Conservation (phyloP, 257 asterid genomes). For the Fraxinus quadrangulata region DNA sequence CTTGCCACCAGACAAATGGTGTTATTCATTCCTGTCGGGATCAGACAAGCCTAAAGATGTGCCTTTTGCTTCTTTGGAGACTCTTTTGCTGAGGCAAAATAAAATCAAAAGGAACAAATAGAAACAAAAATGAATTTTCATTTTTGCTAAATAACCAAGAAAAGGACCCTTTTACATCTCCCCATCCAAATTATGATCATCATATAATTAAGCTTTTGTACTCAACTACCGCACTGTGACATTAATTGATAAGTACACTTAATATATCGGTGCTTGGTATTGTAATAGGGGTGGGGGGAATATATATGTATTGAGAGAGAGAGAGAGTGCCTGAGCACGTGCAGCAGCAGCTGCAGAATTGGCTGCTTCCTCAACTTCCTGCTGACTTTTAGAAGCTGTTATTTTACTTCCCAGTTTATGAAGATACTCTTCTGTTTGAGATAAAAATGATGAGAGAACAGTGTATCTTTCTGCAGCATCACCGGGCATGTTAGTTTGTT, state of each 20-base stretch:
- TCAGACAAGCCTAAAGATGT: background rate
- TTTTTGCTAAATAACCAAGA: background rate
- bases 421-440: conserved; percentile 96
- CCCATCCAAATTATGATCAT: background rate
- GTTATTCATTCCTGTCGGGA: background rate
- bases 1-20: background rate
- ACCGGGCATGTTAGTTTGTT: conserved; percentile 77
- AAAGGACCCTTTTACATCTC: background rate
- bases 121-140: background rate
- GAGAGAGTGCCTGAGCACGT: conserved; percentile 70
- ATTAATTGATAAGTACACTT: background rate
- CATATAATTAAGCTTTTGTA: too few relatives aligned
- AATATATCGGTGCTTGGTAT: background rate
- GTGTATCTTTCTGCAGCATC: conserved; percentile 99
- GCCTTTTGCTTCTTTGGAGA: background rate
- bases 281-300: too few relatives aligned
- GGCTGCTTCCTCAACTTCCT: conserved; percentile 98
- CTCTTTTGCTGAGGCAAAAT: background rate
- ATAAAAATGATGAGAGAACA: conserved; percentile 85
- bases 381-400: conserved; percentile 92
- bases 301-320: conserved; percentile 13
- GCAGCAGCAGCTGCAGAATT: conserved; percentile 85
- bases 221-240: background rate
- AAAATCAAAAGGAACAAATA: background rate
- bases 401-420: conserved; percentile 87